A percentile compares a stretch with the other conserved stretches of the same genome.
phyloP scores from a whole-genome alignment of 164 flowering plant species.

The Aristolochia californica region DNA sequence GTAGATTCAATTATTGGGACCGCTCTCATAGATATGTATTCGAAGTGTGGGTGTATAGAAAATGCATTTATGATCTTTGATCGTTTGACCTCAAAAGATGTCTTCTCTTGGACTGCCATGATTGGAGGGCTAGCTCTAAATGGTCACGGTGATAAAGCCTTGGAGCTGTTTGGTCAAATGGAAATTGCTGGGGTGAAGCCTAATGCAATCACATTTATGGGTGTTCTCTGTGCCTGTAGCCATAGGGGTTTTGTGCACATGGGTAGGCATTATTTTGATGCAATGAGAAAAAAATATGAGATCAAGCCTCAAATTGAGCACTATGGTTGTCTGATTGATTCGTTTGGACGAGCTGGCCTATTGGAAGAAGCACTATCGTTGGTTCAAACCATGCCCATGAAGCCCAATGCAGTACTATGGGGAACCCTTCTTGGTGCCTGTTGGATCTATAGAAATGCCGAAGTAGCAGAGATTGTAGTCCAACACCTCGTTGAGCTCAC shows the following conservation, averaged over 20 bases:
- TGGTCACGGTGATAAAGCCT: conserved; percentile 9
- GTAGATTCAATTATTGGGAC: conserved; percentile 19
- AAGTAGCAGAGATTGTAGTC: conserved; percentile 1
- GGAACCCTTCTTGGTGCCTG: conserved; percentile 12
- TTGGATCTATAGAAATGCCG: conserved; percentile 4
- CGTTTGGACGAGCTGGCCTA: conserved; percentile 10
- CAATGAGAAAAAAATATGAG: neutral
- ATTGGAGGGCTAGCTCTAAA: conserved; percentile 11
- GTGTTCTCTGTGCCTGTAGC: conserved; percentile 9
- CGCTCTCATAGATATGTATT: conserved; percentile 56
- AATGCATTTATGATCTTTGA: conserved; percentile 8
- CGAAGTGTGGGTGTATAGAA: too few species aligned
- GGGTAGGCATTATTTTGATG: conserved; percentile 6
- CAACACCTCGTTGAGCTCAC: conserved; percentile 5
- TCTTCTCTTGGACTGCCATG: conserved; percentile 11
- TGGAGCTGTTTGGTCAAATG: conserved; percentile 8
- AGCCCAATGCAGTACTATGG: conserved; percentile 9
- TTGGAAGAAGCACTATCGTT: conserved; percentile 6
- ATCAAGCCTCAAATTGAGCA: conserved; percentile 13
- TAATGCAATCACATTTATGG: too few species aligned
- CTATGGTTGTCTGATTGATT: conserved; percentile 13
- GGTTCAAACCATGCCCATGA: conserved; percentile 5
- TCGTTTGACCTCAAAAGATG: conserved; percentile 2
- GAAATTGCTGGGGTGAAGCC: conserved; percentile 9
- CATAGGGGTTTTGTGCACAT: conserved; percentile 10